Conservation (phyloP, 2,329 filamentous ascomycete genomes). For the Curvularia spicifera region DNA sequence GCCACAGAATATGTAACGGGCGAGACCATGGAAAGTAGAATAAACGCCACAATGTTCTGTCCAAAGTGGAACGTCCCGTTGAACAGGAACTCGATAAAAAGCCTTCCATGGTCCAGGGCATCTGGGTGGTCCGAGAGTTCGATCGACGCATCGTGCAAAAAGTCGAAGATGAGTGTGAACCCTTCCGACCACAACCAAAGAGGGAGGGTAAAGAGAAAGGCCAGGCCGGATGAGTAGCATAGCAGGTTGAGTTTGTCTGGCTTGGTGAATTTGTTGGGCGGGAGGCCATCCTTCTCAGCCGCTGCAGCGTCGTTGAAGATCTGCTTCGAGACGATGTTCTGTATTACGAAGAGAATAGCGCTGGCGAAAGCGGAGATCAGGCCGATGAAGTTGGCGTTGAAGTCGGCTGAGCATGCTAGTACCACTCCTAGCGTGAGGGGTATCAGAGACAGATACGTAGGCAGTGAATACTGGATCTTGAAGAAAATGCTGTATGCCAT, state of each 20-base stretch:
- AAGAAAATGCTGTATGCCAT: slow-evolving; percentile 89
- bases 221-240: slow-evolving; percentile 94
- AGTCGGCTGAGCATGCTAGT: slow-evolving; percentile 91
- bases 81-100: slow-evolving; percentile 87
- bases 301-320: slow-evolving; percentile 93
- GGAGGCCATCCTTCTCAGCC: slow-evolving; percentile 74
- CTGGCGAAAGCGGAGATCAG: slow-evolving; percentile 86
- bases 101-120: slow-evolving; percentile 66
- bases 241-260: slow-evolving; percentile 96
- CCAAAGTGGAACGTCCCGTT: slow-evolving; percentile 97
- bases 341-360: slow-evolving; percentile 94
- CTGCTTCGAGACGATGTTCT: slow-evolving; percentile 98
- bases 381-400: slow-evolving; percentile 87
- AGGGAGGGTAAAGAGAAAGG: slow-evolving; percentile 84
- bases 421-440: slow-evolving; percentile 94
- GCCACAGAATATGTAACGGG: slow-evolving; percentile 98
- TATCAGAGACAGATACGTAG: slow-evolving; percentile 78
- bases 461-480: slow-evolving; percentile 82
- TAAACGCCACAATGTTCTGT: slow-evolving; percentile 94
- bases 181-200: slow-evolving; percentile 96
- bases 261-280: slow-evolving; percentile 69
- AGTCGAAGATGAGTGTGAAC: slow-evolving; percentile 75
- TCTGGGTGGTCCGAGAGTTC: slow-evolving; percentile 78
- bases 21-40: slow-evolving; percentile 89
- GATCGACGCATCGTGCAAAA: slow-evolving; percentile 81